Conservation (phyloP, 805 yeast species). For the Candida loeiensis region DNA sequence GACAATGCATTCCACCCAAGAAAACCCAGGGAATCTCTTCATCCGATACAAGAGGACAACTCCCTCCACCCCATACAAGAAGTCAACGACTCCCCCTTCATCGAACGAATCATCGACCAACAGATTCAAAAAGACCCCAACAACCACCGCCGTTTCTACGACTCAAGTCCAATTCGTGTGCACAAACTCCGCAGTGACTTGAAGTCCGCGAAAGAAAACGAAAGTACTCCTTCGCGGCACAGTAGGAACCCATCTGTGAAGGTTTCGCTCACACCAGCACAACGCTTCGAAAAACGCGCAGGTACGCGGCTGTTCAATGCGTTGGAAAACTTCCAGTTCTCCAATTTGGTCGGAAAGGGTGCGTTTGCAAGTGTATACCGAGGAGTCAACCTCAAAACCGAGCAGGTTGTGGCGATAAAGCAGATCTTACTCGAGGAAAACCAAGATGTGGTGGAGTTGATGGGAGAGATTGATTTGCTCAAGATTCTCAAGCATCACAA, state of each 20-base stretch:
- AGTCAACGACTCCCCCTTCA: slow-evolving; percentile 18
- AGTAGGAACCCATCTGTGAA: slow-evolving; percentile 31
- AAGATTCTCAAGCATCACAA: slow-evolving; percentile 63
- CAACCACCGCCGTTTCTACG: background rate
- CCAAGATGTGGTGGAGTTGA: slow-evolving; percentile 42
- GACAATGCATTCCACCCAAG: too few relatives aligned
- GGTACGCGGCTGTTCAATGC: slow-evolving; percentile 39
- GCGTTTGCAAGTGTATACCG: slow-evolving; percentile 86
- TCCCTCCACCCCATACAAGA: slow-evolving; percentile 6
- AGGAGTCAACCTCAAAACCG: slow-evolving; percentile 64
- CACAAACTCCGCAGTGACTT: slow-evolving; percentile 7
- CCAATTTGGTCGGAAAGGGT: slow-evolving; percentile 77
- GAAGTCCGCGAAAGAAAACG: background rate
- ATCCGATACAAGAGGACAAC: too few relatives aligned
- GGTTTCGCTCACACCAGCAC: slow-evolving; percentile 50
- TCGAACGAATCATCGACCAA: slow-evolving; percentile 10
- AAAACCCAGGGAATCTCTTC: too few relatives aligned
- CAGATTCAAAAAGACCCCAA: slow-evolving; percentile 1
- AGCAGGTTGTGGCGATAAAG: slow-evolving; percentile 73
- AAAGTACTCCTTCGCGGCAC: slow-evolving; percentile 8
- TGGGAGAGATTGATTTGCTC: slow-evolving; percentile 68
- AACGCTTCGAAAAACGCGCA: slow-evolving; percentile 42
- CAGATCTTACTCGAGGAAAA: slow-evolving; percentile 60
- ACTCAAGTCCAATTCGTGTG: slow-evolving; percentile 1
- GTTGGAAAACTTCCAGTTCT: slow-evolving; percentile 48